Percentiles rank a stretch among this genome's conserved stretches.
These are phyloP conservation scores for Silene uniflora DNA, from an alignment of 148 eudicot genomes.

Conservation along the genomic window DNA sequence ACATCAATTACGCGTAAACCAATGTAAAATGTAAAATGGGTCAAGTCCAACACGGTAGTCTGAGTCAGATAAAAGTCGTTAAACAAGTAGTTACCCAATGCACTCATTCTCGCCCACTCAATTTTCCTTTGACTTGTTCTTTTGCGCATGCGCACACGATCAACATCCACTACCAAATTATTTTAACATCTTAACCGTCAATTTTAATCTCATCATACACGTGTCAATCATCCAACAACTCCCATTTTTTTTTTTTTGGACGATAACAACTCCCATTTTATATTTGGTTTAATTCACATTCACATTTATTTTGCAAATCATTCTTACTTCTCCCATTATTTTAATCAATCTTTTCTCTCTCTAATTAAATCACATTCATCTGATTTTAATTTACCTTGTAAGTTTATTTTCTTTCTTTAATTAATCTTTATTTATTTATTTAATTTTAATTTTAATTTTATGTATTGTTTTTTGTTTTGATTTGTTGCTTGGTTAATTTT, in stretches of 20 bases:
- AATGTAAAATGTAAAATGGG: too few relatives aligned
- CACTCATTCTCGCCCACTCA: too few relatives aligned
- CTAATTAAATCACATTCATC: background rate
- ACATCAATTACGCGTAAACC: too few relatives aligned
- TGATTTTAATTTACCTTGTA: background rate
- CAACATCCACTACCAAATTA: too few relatives aligned
- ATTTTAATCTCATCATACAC: background rate
- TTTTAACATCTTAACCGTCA: conserved; percentile 10
- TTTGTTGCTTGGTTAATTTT: background rate
- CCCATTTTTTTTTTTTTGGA: too few relatives aligned
- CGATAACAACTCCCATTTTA: background rate
- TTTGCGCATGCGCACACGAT: too few relatives aligned
- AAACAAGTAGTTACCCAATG: too few relatives aligned
- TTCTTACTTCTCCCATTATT: background rate
- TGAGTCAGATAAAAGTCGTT: too few relatives aligned
- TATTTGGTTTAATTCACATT: background rate
- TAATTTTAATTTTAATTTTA: background rate
- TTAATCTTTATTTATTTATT: background rate
- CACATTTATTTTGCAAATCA: conserved; percentile 2
- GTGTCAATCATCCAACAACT: background rate
- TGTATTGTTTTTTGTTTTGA: background rate
- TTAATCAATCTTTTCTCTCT: conserved; percentile 10
- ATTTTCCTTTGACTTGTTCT: too few relatives aligned
- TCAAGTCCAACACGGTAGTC: too few relatives aligned
- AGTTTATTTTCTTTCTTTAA: background rate